A percentile compares a stretch with the other conserved stretches of the same genome.
Conservation (phyloP, 2,329 filamentous ascomycete species). For the Rugonectria rugulosa region DNA sequence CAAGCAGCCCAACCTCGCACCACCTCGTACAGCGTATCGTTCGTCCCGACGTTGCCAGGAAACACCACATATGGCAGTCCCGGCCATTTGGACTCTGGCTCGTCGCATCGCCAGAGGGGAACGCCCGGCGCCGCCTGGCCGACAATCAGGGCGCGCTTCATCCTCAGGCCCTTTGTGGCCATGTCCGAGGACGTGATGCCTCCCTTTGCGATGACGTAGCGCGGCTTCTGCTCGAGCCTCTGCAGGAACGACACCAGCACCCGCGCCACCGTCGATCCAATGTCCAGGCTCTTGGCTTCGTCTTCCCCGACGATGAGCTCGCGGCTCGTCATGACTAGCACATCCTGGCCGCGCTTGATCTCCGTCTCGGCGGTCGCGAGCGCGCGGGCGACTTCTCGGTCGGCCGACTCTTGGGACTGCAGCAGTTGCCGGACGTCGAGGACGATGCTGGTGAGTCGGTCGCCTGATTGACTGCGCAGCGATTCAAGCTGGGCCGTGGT, state of each 20-base stretch:
- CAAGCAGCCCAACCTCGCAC: conserved; percentile 23
- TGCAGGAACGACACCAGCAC: conserved; percentile 59
- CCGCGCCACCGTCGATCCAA: conserved; percentile 59
- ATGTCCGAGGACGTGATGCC: conserved; percentile 67
- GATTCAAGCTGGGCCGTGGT: conserved; percentile 62
- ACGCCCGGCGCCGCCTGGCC: conserved; percentile 66
- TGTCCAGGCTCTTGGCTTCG: conserved; percentile 59
- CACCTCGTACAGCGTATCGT: conserved; percentile 28
- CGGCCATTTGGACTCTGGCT: conserved; percentile 57
- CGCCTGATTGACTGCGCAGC: conserved; percentile 48
- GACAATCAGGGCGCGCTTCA: conserved; percentile 61
- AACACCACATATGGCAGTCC: conserved; percentile 55
- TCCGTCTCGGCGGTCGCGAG: conserved; percentile 46
- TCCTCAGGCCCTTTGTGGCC: conserved; percentile 62
- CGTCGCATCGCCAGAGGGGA: conserved; percentile 65
- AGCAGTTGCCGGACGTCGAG: conserved; percentile 59
- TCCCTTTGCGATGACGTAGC: conserved; percentile 66
- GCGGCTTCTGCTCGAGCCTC: conserved; percentile 54
- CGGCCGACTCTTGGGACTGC: conserved; percentile 42
- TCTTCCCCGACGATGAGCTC: conserved; percentile 56
- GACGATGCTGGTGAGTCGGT: conserved; percentile 53
- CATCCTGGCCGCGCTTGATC: conserved; percentile 57
- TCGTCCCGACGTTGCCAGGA: conserved; percentile 31
- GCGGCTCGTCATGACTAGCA: conserved; percentile 66
- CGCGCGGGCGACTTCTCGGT: conserved; percentile 41